Evolutionary conservation across 148 eudicot species (phyloP).

Genomic region (Vaccinium myrtillus): DNA sequence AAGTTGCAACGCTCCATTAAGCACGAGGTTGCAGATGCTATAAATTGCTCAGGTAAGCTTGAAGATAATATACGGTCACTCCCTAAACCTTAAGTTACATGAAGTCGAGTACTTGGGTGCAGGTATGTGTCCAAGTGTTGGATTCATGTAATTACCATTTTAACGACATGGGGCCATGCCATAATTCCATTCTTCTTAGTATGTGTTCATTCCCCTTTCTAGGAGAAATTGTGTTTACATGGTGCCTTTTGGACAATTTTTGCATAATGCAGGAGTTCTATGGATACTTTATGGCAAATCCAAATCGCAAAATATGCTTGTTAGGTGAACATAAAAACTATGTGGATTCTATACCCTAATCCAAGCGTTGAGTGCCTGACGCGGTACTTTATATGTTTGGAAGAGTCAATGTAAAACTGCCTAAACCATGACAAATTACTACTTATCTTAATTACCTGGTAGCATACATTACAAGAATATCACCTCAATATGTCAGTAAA

Average conservation of each 20-base stretch:
- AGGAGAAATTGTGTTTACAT: not conserved
- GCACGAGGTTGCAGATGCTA: slow-evolving; percentile 33
- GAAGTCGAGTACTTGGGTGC: not conserved
- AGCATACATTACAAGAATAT: not conserved
- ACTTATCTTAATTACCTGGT: not conserved
- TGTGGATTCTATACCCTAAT: not conserved
- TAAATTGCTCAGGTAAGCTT: slow-evolving; percentile 37
- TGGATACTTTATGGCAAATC: not conserved
- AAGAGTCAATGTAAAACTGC: not conserved
- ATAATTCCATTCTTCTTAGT: not conserved
- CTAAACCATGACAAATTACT: not conserved
- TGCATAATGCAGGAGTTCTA: not conserved
- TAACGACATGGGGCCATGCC: not conserved
- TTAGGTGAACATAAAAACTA: not conserved
- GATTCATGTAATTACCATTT: not conserved
- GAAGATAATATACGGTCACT: not conserved
- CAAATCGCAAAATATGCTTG: not conserved
- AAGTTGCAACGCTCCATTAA: slow-evolving; percentile 38
- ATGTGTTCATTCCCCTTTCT: not conserved
- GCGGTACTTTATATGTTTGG: not conserved
- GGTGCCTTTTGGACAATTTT: not conserved
- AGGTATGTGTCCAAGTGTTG: not conserved
- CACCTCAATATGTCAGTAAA: not conserved
- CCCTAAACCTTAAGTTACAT: not conserved
- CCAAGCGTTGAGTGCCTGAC: not conserved